Percentiles rank a stretch among this genome's conserved stretches.
These are phyloP conservation scores for Polyporus tsugae DNA, from an alignment of 1,284 basidiomycete species.

Conservation along the genomic window DNA sequence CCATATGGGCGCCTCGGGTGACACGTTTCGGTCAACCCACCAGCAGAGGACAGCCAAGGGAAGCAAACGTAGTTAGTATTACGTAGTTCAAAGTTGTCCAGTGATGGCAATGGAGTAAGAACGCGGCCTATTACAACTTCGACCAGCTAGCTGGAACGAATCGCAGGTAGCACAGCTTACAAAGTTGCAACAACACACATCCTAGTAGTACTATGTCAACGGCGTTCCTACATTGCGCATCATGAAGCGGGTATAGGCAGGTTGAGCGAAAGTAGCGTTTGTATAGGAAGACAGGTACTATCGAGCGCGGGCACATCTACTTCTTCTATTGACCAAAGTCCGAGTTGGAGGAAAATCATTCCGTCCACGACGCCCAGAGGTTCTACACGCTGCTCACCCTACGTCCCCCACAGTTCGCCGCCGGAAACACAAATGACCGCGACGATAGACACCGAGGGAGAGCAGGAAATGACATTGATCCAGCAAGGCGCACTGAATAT, in stretches of 20 bases:
- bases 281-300: constrained; percentile 48
- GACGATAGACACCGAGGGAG: constrained; percentile 38
- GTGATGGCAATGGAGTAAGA: no score
- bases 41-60: no score
- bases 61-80: no score
- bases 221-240: no score
- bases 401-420: constrained; percentile 53
- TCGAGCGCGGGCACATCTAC: constrained; percentile 68
- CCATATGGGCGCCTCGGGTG: constrained; percentile 26
- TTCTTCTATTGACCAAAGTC: constrained; percentile 76
- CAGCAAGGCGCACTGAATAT: constrained; percentile 52
- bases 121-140: no score
- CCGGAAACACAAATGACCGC: constrained; percentile 22
- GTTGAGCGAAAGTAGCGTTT: no score
- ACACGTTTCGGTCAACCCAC: background rate
- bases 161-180: no score
- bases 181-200: no score
- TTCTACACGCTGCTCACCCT: constrained; percentile 71
- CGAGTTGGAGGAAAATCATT: constrained; percentile 59
- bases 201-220: no score
- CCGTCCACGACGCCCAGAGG: constrained; percentile 66
- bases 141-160: no score
- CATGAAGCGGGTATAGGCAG: no score
- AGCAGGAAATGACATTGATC: constrained; percentile 52
- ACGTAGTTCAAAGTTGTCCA: no score